Conservation (phyloP, 2,329 filamentous ascomycete species). For the Pestalotiopsis sp. region DNA sequence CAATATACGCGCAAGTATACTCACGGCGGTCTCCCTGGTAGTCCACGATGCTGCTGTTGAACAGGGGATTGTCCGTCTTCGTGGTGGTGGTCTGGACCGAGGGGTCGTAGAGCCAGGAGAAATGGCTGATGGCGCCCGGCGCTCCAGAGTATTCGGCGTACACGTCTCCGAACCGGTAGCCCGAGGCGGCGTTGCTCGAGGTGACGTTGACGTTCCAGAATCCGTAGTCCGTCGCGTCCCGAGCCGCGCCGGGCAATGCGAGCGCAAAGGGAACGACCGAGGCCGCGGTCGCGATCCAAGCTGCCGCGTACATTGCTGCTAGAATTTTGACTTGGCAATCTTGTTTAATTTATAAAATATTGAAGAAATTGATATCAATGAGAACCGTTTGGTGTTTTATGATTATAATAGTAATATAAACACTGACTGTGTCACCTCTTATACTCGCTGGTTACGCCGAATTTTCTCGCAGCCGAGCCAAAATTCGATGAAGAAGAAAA, state of each 20-base stretch:
- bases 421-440: neutral
- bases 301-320: neutral
- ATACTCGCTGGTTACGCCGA: neutral
- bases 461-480: neutral
- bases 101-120: constrained; percentile 1
- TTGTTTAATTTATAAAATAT: neutral
- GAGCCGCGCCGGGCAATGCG: neutral
- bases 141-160: neutral
- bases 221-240: neutral
- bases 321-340: neutral
- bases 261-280: neutral
- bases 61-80: neutral
- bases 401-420: neutral
- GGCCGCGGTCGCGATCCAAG: neutral
- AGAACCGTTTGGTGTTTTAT: neutral
- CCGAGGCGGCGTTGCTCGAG: neutral
- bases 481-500: neutral
- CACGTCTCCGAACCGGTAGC: neutral
- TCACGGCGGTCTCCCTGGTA: neutral
- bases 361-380: neutral
- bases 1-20: neutral
- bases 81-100: neutral
- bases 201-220: neutral
- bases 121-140: neutral
- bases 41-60: neutral